phyloP scores from a whole-genome alignment of 352 stramenopile species.

The Globisporangium ultimum region DNA sequence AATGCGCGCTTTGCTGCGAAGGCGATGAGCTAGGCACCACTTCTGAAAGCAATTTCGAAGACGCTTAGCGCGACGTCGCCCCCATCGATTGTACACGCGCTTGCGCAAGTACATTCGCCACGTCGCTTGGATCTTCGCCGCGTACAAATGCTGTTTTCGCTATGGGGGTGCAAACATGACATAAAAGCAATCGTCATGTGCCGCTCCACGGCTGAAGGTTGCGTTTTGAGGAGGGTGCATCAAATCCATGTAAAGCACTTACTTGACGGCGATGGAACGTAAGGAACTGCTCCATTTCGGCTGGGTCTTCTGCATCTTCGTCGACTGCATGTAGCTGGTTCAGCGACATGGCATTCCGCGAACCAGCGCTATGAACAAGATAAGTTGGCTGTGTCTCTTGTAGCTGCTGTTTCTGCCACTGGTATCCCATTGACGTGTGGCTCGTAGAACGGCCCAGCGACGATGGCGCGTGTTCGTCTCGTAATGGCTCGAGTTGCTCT shows the following conservation, averaged over 20 bases:
- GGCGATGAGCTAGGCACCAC: constrained; percentile 42
- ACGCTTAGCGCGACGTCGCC: constrained; percentile 20
- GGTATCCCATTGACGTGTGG: neutral
- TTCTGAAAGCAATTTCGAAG: constrained; percentile 39
- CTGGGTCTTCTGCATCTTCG: constrained; percentile 15
- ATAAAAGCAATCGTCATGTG: constrained; percentile 4
- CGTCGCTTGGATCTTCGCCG: constrained; percentile 40
- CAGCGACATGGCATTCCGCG: constrained; percentile 11
- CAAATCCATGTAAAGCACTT: constrained; percentile 8
- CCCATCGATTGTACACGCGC: constrained; percentile 46
- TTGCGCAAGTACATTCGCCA: constrained; percentile 51
- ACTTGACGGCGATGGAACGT: constrained; percentile 24
- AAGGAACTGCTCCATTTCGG: constrained; percentile 30
- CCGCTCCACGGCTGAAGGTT: constrained; percentile 6
- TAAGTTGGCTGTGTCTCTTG: no score
- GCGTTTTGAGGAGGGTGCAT: neutral
- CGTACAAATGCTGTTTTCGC: constrained; percentile 22
- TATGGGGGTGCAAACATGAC: constrained; percentile 1
- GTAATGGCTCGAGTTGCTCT: constrained; percentile 13
- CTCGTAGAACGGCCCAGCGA: constrained; percentile 9
- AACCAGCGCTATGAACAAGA: neutral
- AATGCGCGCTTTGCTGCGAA: constrained; percentile 30
- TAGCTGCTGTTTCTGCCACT: neutral
- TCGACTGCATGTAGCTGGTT: constrained; percentile 8
- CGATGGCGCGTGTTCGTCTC: neutral